A percentile compares a stretch with the other conserved stretches of the same genome.
Conservation (phyloP, 1,139 yeast genomes). For the Suhomyces bribrorum region DNA sequence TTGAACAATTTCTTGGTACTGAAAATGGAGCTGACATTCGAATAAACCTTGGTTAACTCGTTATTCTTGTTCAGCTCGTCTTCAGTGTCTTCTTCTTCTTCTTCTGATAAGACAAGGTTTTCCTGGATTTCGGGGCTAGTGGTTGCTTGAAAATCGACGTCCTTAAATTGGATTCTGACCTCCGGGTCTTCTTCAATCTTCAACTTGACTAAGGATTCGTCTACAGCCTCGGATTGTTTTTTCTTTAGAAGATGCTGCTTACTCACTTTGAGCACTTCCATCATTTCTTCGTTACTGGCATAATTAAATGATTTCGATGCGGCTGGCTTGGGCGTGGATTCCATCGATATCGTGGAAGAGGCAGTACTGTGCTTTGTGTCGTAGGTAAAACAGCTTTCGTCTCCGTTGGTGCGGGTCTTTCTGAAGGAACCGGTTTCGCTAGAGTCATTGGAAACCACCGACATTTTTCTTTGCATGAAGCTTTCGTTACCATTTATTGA, state of each 20-base stretch:
- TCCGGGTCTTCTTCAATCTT: constrained; percentile 10
- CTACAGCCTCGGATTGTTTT: constrained; percentile 1
- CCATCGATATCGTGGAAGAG: constrained; percentile 5
- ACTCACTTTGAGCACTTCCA: constrained; percentile 17
- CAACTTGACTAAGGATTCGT: constrained; percentile 6
- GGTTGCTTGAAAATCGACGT: constrained; percentile 13
- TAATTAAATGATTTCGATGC: constrained; percentile 10
- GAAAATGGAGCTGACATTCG: constrained; percentile 26
- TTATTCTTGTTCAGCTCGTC: constrained; percentile 1
- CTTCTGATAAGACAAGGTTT: neutral
- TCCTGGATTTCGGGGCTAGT: constrained; percentile 1
- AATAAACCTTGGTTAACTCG: constrained; percentile 18
- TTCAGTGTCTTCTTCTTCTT: constrained; percentile 10
- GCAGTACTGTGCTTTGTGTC: constrained; percentile 3
- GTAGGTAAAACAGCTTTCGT: constrained; percentile 1
- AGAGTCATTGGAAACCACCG: constrained; percentile 9
- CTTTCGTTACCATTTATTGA: constrained; percentile 9
- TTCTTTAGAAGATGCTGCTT: constrained; percentile 15
- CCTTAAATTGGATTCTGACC: constrained; percentile 13
- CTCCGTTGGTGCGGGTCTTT: constrained; percentile 1
- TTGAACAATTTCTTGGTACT: constrained; percentile 16
- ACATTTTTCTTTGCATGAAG: constrained; percentile 9
- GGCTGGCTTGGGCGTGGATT: constrained; percentile 3
- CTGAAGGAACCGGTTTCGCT: constrained; percentile 6
- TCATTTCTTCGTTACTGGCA: constrained; percentile 18